These are phyloP conservation scores for Beta vulgaris DNA, from an alignment of 148 eudicot genomes.

Conservation along the genomic window DNA sequence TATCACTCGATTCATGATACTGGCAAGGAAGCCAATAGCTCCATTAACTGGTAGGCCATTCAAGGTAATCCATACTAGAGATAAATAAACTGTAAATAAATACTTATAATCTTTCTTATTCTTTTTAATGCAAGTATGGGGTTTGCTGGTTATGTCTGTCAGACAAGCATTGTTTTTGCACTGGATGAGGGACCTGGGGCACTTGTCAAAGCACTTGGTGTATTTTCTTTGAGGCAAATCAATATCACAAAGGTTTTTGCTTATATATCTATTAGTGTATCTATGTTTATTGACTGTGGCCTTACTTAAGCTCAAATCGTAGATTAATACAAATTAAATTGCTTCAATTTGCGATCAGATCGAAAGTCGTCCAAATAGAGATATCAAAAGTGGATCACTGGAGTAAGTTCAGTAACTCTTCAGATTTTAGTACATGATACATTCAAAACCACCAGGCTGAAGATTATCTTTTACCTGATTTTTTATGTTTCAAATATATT, in stretches of 20 bases:
- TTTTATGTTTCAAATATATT: not conserved
- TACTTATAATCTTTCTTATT: not conserved
- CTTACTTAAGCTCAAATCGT: not conserved
- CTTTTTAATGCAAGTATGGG: not conserved
- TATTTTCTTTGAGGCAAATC: conserved; percentile 67
- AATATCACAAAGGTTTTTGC: conserved; percentile 76
- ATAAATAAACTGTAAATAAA: not conserved
- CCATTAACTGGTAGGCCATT: conserved; percentile 59
- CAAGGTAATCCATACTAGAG: conserved; percentile 42
- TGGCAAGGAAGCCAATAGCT: conserved; percentile 73
- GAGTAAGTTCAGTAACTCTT: conserved; percentile 35
- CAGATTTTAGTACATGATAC: too few relatives aligned
- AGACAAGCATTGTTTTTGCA: conserved; percentile 91
- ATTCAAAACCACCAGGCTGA: not conserved
- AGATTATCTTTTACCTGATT: not conserved
- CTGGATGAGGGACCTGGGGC: conserved; percentile 84
- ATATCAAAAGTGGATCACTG: conserved; percentile 44
- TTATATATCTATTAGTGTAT: conserved; percentile 6
- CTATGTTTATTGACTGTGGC: not conserved
- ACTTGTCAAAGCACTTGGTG: conserved; percentile 87
- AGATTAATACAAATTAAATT: not conserved
- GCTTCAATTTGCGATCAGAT: conserved; percentile 41
- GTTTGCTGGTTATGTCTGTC: conserved; percentile 10
- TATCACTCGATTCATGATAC: conserved; percentile 75
- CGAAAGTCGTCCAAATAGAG: conserved; percentile 84